Evolutionary conservation across 2,329 filamentous ascomycete genomes (phyloP), one percentile per base, ranked within the genome.

Genomic region (Apiospora malaysiana): DNA sequence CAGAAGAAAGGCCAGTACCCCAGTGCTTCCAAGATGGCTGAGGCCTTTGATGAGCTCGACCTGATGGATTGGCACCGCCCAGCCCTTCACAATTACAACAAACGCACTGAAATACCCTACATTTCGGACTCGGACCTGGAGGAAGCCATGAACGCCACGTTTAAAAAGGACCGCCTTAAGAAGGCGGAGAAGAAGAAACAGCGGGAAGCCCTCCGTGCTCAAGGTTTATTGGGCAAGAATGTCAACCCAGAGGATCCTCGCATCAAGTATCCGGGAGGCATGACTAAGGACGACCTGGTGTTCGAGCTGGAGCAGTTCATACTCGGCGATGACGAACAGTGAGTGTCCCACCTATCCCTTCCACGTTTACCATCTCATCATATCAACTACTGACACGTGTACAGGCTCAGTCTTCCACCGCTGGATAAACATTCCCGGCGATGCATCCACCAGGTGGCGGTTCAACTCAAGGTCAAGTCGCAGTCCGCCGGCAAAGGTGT

Each of bases 401-500:
- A 42, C 73, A 94, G 93, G 65, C 85, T 96, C 7, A 84, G 90
- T 5, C 85, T 98, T 32, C 94, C 95, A 3, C 94, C 95, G 0
- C 97, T 98, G 91, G 90, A 93, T 70, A 93, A 94, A 72, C 82
- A 87, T 63, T 88, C 91, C 49, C 91, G 96, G 68, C 95, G 94
- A 79, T 83, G 90, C 7, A 86, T 98, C 23, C 96, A 99, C 79
- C 89, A 94, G 71, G 81, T 97, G 49, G 94, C 94, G 16, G 89
- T 89, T 76, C 87, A 87, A 47, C 89, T 98, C 78, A 91, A 90
- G 21, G 83, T 98, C 72, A 95, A 92, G 74, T 97, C 95, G 3
- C 94, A 95, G 78, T 98, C 95, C 0, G 88, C 89, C 25, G 95
- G 95, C 1, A 88, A 88, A 68, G 94, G 92, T 9, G 87, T 88